A percentile compares a stretch with the other conserved stretches of the same genome.
These are phyloP conservation scores for Dendrocalamus sinicus DNA, from an alignment of 176 grass and related monocot genomes.

Conservation along the genomic window DNA sequence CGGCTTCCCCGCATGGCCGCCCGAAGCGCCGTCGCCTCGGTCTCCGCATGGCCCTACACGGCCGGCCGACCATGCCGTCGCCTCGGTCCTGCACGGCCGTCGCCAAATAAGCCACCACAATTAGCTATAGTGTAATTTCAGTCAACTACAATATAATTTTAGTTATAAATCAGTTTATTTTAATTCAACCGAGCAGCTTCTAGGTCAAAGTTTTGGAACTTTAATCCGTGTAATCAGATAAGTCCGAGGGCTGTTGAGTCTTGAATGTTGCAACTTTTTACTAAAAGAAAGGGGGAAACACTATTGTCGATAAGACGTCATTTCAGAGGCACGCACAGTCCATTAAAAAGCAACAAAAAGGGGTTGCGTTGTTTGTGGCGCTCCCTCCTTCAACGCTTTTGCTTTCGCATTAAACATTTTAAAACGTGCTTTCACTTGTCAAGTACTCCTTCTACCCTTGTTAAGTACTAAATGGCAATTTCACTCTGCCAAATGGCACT, in stretches of 20 bases:
- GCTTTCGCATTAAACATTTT: constrained; percentile 2
- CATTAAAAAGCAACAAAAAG: not conserved
- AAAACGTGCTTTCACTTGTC: not conserved
- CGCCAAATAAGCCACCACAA: no score
- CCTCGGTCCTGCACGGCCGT: no score
- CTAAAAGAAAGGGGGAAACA: not conserved
- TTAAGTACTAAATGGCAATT: not conserved
- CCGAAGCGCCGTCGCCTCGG: no score
- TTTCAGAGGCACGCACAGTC: not conserved
- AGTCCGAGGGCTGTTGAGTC: not conserved
- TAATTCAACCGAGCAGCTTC: no score
- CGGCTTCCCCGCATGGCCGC: no score
- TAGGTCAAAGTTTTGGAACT: not conserved
- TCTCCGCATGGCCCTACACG: no score
- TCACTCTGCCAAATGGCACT: constrained; percentile 40
- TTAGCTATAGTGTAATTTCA: no score
- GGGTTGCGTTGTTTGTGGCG: not conserved
- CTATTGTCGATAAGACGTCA: not conserved
- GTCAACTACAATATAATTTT: no score
- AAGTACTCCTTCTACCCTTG: not conserved
- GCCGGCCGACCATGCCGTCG: no score
- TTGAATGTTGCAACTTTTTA: not conserved
- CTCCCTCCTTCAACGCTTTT: constrained; percentile 2
- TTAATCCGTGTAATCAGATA: not conserved
- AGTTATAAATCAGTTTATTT: no score